These are phyloP conservation scores for Maudiozyma humilis DNA, from an alignment of 1,139 yeast species.

Conservation along the genomic window DNA sequence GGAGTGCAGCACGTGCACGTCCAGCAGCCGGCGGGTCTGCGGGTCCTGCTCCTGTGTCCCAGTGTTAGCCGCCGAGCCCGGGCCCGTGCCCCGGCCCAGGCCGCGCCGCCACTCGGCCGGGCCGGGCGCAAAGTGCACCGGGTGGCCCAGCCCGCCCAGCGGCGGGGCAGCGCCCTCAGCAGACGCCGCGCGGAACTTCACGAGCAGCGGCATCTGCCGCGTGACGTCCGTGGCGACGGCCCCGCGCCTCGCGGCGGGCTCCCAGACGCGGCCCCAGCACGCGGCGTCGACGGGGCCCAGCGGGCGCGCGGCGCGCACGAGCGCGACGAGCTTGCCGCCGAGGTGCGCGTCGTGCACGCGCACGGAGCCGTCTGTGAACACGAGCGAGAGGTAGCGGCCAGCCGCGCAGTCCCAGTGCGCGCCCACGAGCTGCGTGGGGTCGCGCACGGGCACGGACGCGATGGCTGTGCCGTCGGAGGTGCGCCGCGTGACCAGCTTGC, in stretches of 20 bases:
- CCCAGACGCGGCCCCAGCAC: not conserved
- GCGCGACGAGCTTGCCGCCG: slow-evolving; percentile 22
- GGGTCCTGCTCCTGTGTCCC: slow-evolving; percentile 22
- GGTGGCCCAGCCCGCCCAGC: no score
- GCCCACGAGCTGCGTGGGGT: slow-evolving; percentile 14
- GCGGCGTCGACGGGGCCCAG: not conserved
- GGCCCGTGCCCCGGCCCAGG: no score
- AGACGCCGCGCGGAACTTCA: no score
- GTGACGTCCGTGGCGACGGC: not conserved
- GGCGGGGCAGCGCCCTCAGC: no score
- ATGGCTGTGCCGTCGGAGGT: slow-evolving; percentile 14
- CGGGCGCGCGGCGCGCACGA: slow-evolving; percentile 11
- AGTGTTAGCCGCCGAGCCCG: no score
- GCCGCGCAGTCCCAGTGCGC: slow-evolving; percentile 22
- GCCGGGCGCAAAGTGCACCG: not conserved
- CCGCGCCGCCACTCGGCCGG: no score
- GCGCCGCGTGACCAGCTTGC: not conserved
- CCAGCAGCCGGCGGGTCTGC: slow-evolving; percentile 13
- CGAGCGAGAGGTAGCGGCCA: slow-evolving; percentile 20
- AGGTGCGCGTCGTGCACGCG: slow-evolving; percentile 21
- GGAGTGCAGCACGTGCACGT: slow-evolving; percentile 11
- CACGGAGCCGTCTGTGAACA: slow-evolving; percentile 23
- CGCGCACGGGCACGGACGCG: slow-evolving; percentile 19
- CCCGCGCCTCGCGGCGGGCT: not conserved
- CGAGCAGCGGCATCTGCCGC: no score